Evolutionary conservation across 495 filamentous ascomycete genomes (phyloP).

Genomic region (Penicillium mononematosum): DNA sequence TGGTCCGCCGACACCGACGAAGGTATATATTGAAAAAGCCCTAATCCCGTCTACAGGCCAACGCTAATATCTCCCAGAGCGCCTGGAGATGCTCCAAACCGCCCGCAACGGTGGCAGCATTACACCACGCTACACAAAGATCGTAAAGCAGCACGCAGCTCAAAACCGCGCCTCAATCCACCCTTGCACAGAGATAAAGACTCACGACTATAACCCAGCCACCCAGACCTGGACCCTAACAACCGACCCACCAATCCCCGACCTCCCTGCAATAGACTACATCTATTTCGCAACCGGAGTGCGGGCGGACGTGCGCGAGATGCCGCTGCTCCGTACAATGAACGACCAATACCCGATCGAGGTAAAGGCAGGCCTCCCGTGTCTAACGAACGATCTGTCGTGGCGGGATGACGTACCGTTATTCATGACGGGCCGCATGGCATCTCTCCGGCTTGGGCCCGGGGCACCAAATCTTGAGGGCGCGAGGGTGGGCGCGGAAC

Average conservation of each 20-base stretch:
- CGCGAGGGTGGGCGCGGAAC: constrained; percentile 60
- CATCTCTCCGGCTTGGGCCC: constrained; percentile 57
- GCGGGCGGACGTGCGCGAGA: constrained; percentile 46
- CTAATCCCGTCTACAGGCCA: neutral
- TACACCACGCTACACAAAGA: constrained; percentile 56
- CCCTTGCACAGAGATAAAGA: constrained; percentile 46
- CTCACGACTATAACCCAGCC: constrained; percentile 32
- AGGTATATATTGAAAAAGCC: constrained; percentile 23
- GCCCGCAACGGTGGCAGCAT: constrained; percentile 64
- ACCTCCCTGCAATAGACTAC: constrained; percentile 57
- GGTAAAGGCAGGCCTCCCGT: constrained; percentile 54
- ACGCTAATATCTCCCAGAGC: constrained; percentile 35
- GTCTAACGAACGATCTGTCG: constrained; percentile 61
- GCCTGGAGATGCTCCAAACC: constrained; percentile 52
- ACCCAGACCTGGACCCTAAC: constrained; percentile 50
- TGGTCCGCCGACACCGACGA: constrained; percentile 60
- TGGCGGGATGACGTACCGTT: constrained; percentile 60
- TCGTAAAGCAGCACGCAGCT: constrained; percentile 50
- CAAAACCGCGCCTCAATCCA: constrained; percentile 47
- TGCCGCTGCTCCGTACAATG: constrained; percentile 52
- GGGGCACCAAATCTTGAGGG: constrained; percentile 63
- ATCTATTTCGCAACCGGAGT: constrained; percentile 65
- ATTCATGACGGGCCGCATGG: constrained; percentile 60
- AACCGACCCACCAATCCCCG: constrained; percentile 48
- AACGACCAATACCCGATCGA: constrained; percentile 53